Percentiles rank a stretch among this genome's conserved stretches.
These are phyloP conservation scores for Myotisia sp. DNA, from an alignment of 2,329 filamentous ascomycete species.

Conservation along the genomic window DNA sequence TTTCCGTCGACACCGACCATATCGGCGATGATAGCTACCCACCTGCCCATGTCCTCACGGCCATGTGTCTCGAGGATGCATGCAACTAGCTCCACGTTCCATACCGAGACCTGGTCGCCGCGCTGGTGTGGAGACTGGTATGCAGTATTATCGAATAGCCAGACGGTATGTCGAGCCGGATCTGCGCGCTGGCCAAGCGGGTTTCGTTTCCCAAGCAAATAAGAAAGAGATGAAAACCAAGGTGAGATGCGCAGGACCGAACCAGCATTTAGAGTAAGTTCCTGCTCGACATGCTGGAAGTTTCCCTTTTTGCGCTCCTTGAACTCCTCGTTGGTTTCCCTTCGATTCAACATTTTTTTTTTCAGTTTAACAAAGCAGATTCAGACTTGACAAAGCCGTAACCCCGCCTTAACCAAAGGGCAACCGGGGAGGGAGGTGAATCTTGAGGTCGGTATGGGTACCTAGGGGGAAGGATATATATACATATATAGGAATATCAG, in stretches of 20 bases:
- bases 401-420: no score
- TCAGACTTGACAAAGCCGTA: no score
- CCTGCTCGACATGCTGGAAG: constrained; percentile 11
- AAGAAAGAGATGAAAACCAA: constrained; percentile 16
- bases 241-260: constrained; percentile 3
- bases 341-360: not conserved
- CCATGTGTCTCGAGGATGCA: constrained; percentile 65
- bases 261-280: constrained; percentile 7
- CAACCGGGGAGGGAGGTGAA: no score
- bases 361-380: no score
- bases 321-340: constrained; percentile 9
- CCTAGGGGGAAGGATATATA: no score
- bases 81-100: constrained; percentile 72
- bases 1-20: constrained; percentile 52
- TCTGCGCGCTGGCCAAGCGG: constrained; percentile 48
- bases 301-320: constrained; percentile 8
- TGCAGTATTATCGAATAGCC: constrained; percentile 83
- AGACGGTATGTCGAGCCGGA: constrained; percentile 56
- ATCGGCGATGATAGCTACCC: constrained; percentile 56
- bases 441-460: no score
- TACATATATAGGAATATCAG: no score
- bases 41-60: constrained; percentile 50
- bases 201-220: constrained; percentile 32
- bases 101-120: constrained; percentile 29
- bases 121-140: constrained; percentile 36